phyloP scores from a whole-genome alignment of 805 yeast genomes.

The Candida wancherniae region DNA sequence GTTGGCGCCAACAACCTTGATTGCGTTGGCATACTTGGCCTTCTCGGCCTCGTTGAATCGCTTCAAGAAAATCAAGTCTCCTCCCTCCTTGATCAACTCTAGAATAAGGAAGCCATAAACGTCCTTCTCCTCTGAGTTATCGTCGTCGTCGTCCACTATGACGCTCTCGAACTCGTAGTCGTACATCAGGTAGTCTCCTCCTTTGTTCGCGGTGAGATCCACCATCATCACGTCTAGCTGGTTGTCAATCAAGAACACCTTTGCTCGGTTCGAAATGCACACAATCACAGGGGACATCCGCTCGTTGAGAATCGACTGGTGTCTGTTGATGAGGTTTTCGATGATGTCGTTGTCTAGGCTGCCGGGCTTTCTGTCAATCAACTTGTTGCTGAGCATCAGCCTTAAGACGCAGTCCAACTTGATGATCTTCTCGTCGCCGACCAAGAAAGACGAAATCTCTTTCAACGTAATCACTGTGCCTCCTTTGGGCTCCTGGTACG shows the following conservation, averaged over 20 bases:
- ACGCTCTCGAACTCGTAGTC: constrained; percentile 64
- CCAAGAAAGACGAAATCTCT: constrained; percentile 30
- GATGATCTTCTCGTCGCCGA: constrained; percentile 34
- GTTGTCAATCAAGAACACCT: constrained; percentile 38
- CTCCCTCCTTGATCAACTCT: constrained; percentile 50
- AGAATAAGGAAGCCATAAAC: constrained; percentile 60
- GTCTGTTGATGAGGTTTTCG: constrained; percentile 26
- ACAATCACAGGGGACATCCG: constrained; percentile 31
- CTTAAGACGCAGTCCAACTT: constrained; percentile 37
- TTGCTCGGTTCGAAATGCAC: constrained; percentile 36
- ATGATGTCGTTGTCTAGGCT: constrained; percentile 25
- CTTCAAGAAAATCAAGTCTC: constrained; percentile 52
- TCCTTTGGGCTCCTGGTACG: constrained; percentile 1
- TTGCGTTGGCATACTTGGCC: constrained; percentile 20
- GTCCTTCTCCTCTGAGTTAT: constrained; percentile 31
- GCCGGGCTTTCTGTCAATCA: constrained; percentile 18
- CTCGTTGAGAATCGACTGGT: constrained; percentile 17
- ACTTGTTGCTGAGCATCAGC: constrained; percentile 29
- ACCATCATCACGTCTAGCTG: constrained; percentile 25
- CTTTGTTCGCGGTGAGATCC: constrained; percentile 39
- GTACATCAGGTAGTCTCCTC: constrained; percentile 57
- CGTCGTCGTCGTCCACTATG: constrained; percentile 11
- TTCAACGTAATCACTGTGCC: constrained; percentile 23
- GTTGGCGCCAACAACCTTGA: constrained; percentile 25
- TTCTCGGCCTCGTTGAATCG: constrained; percentile 34